A percentile compares a stretch with the other conserved stretches of the same genome.
Conservation (phyloP, 1,284 basidiomycete species). For the Boletus mariae region DNA sequence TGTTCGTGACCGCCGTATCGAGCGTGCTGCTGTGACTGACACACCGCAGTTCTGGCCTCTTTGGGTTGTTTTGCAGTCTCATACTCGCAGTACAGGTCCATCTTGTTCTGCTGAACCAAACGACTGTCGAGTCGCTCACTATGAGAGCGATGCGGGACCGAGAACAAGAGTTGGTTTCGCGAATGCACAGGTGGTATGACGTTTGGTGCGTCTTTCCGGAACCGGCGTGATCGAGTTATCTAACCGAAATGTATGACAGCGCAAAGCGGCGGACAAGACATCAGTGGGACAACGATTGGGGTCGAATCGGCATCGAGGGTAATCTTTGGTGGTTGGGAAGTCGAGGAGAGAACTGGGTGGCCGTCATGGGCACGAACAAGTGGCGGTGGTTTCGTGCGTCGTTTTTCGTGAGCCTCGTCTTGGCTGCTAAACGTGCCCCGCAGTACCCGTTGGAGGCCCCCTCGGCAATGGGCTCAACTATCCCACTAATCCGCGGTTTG, state of each 20-base stretch:
- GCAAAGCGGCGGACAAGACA: conserved; percentile 42
- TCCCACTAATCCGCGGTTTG: conserved; percentile 71
- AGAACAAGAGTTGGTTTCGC: conserved; percentile 51
- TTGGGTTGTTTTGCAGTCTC: conserved; percentile 63
- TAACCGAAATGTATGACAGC: conserved; percentile 34
- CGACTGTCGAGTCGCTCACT: conserved; percentile 75
- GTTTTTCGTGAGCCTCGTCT: neutral
- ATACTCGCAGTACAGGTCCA: conserved; percentile 59
- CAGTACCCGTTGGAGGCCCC: conserved; percentile 67
- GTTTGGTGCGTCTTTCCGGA: conserved; percentile 39
- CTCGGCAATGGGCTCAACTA: conserved; percentile 62
- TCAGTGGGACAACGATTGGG: conserved; percentile 79
- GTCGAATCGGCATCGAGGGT: conserved; percentile 64
- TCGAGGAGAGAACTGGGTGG: conserved; percentile 59
- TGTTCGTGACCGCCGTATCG: conserved; percentile 18
- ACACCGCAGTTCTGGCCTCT: conserved; percentile 41
- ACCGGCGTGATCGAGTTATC: neutral
- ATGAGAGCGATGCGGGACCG: conserved; percentile 56
- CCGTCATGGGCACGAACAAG: conserved; percentile 65
- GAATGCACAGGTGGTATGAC: conserved; percentile 47
- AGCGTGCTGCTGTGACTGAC: conserved; percentile 11
- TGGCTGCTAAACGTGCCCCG: conserved; percentile 6
- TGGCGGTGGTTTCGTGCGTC: conserved; percentile 74
- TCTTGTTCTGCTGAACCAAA: conserved; percentile 63
- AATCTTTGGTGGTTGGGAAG: conserved; percentile 85